These are phyloP conservation scores for Phytophthora ramorum DNA, from an alignment of 352 stramenopile genomes.

Conservation along the genomic window DNA sequence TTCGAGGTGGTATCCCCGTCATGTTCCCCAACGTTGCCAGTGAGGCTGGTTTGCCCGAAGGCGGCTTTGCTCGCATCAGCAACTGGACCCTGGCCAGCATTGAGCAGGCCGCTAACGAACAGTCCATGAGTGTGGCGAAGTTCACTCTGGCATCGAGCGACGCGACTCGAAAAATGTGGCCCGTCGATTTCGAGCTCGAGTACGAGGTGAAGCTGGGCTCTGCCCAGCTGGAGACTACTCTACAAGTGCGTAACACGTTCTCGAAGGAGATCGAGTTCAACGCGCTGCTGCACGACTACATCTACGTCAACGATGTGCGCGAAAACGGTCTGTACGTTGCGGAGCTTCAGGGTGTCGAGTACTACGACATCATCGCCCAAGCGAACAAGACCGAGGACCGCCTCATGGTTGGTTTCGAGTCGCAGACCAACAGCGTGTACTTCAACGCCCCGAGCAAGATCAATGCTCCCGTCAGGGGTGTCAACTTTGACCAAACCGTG, in stretches of 20 bases:
- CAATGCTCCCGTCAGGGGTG: background rate
- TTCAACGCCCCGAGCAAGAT: background rate
- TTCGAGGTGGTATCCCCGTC: background rate
- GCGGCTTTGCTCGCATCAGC: background rate
- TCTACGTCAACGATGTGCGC: background rate
- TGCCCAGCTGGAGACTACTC: background rate
- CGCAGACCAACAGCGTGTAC: background rate
- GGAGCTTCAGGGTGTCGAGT: background rate
- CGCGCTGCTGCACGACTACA: background rate
- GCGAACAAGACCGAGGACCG: background rate
- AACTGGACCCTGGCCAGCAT: background rate
- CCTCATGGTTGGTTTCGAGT: background rate
- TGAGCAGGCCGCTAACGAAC: background rate
- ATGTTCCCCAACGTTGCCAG: background rate
- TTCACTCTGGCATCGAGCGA: background rate
- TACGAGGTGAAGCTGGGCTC: background rate
- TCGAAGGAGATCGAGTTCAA: background rate
- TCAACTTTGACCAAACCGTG: background rate
- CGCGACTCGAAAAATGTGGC: background rate
- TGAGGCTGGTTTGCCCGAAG: background rate
- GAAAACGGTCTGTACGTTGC: background rate
- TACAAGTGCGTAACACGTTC: background rate
- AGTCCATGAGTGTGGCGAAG: background rate
- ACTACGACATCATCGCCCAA: background rate
- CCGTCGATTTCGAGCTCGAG: background rate